Base-by-base conservation (phyloP, 352 stramenopile species). In the Thraustochytrium striatum region DNA sequence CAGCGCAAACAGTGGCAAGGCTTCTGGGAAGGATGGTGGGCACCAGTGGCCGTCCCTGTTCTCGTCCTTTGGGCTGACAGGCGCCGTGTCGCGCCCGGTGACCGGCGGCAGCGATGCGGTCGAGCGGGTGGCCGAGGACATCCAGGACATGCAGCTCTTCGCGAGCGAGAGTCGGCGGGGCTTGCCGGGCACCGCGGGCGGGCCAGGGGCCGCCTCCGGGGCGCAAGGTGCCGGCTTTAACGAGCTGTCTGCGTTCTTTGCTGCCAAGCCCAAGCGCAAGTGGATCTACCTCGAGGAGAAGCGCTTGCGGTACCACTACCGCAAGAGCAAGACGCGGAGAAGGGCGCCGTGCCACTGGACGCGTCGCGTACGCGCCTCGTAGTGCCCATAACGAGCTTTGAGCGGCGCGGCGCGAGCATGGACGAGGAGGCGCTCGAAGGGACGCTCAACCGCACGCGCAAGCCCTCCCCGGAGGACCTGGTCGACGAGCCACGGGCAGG, bases 271-370 rank as follows among this genome's bases (percentile, higher is more conserved):
- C 32, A 75, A 75, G 65, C 65, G 61, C 28, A 75, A 75, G 50
- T 75, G 65, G 65, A 75, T 75, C 25, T 75, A 75, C 36, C 52
- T 75, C 11, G 65, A 75, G 50, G 65, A 75, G 50, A 75, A 75
- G 65, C 65, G 65, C 1, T n/a, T 75, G 25, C 65, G 65, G 7
- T 75, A 75, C 25, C 65, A 75, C 52, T 75, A 75, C 50, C 65
- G 65, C 65, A 75, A 75, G 65, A 75, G 65, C 65, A 75, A 75
- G 65, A 75, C 43, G 13, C 39, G 7, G 65, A 75, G 32, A 75
- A 75, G 30, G 65, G 65, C 50, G 65, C 41, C 11, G 36, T 75
- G 8, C 16, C 47, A 3, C 52, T 75, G 19, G 65, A 75, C 30
- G 41, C 65, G 13, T 35, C 65, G 35, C 44, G 65, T 19, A 75